Base-by-base conservation (phyloP, 2,329 filamentous ascomycete species). In the Monascus ruber region DNA sequence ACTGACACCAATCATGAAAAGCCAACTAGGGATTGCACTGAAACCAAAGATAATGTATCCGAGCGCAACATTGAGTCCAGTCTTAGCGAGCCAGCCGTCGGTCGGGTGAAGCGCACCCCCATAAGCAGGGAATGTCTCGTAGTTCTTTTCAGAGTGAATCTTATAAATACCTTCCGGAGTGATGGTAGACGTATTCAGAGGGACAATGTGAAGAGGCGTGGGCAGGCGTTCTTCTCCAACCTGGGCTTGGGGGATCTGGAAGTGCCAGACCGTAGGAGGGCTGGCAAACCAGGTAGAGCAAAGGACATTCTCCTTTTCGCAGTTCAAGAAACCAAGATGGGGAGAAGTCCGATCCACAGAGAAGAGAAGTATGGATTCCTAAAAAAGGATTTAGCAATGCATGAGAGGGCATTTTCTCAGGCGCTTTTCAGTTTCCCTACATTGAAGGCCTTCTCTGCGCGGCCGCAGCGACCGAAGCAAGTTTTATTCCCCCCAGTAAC, bases 401-500 rank as follows among this genome's bases (percentile, higher is more conserved):
- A 24, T 28, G 17, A 2, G 17, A 17, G 17, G 17, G 17, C 17
- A 17, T 17, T 17, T 17, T 17, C 17, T 17, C 17, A 17, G 17
- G 31, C 7, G 17, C 5, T 32, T 33, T 29, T 3, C 10, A 10
- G 10, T 29, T 29, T 17, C 51, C 63, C 53, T 56, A 69, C 66
- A 46, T 69, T 67, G 58, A 66, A 71, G 5, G 72, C 72, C 50
- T 67, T 66, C 38, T 77, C 72, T 8, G 71, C 67, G 34, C 61
- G 63, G 26, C 53, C 67, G 57, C 77, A 81, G 44, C 70, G 60
- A 45, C 76, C 77, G 49, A 70, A 77, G 63, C 77, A 81, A 31
- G 74, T 78, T 58, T 72, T 73, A 63, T 81, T 81, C 34, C 75
- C 77, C 43, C 77, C 77, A 4, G 75, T 79, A 34, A 78, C 58